Percentiles rank a stretch among this genome's conserved stretches.
Conservation (phyloP, 192 early-diverging fungal species). For the Phycomyces nitens region DNA sequence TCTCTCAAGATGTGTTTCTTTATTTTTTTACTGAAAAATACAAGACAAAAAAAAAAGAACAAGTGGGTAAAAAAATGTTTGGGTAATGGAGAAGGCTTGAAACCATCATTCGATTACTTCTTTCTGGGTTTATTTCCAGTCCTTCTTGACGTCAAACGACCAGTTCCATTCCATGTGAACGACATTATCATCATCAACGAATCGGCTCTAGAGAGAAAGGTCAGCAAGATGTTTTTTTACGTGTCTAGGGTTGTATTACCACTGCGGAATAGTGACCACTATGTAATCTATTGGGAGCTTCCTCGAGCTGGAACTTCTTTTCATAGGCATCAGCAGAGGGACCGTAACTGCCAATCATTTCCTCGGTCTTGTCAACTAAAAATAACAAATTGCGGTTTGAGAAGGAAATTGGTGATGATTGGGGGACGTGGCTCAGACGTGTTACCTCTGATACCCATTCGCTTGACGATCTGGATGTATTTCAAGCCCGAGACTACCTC, state of each 20-base stretch:
- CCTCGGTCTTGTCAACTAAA: constrained; percentile 85
- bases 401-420: constrained; percentile 1
- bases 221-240: neutral
- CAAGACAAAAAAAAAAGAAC: too few species aligned
- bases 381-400: neutral
- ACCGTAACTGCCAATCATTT: constrained; percentile 97
- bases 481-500: constrained; percentile 94
- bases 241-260: constrained; percentile 27
- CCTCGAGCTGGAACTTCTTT: constrained; percentile 84
- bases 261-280: constrained; percentile 89
- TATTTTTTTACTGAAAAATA: too few species aligned
- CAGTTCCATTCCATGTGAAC: constrained; percentile 82
- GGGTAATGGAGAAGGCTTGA: too few species aligned
- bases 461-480: constrained; percentile 92
- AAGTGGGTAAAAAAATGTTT: too few species aligned
- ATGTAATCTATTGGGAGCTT: constrained; percentile 89
- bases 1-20: too few species aligned
- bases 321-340: constrained; percentile 74
- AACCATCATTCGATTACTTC: too few species aligned
- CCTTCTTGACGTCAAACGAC: constrained; percentile 45
- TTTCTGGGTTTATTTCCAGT: constrained; percentile 30
- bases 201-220: constrained; percentile 61
- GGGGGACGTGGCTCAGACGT: neutral
- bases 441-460: constrained; percentile 66
- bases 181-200: constrained; percentile 88